A percentile compares a stretch with the other conserved stretches of the same genome.
These are phyloP conservation scores for Stenogyne calaminthoides DNA, from an alignment of 305 asterid species.

Conservation along the genomic window DNA sequence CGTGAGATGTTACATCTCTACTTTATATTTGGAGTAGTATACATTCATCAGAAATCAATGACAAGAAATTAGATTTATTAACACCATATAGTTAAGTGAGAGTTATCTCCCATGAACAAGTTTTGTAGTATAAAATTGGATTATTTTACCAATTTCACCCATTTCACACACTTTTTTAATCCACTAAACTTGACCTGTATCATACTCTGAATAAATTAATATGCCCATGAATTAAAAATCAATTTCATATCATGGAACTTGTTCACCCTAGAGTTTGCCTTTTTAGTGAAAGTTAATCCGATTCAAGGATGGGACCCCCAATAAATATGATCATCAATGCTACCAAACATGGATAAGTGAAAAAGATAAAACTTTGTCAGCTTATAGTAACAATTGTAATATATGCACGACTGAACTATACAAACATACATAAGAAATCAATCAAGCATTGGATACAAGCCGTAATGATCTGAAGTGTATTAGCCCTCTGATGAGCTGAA, in stretches of 20 bases:
- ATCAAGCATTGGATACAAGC: conserved; percentile 17
- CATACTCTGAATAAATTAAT: no score
- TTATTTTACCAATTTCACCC: no score
- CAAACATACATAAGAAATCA: not conserved
- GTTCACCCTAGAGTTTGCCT: no score
- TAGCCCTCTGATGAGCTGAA: not conserved
- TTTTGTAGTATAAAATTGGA: no score
- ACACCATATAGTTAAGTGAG: not conserved
- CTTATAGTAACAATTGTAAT: not conserved
- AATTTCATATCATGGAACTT: no score
- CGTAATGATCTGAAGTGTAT: not conserved
- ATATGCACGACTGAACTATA: not conserved
- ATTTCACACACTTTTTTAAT: no score
- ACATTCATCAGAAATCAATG: not conserved
- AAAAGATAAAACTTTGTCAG: not conserved
- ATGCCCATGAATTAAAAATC: no score
- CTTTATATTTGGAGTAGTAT: not conserved
- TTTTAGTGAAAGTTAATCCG: conserved; percentile 8
- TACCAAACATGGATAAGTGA: conserved; percentile 15
- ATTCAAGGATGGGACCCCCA: not conserved
- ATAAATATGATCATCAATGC: not conserved
- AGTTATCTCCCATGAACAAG: no score
- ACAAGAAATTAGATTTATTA: not conserved
- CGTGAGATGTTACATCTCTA: no score
- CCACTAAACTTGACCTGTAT: no score